Conservation (phyloP, 768 basidiomycete genomes). For the Pisolithus microcarpus region DNA sequence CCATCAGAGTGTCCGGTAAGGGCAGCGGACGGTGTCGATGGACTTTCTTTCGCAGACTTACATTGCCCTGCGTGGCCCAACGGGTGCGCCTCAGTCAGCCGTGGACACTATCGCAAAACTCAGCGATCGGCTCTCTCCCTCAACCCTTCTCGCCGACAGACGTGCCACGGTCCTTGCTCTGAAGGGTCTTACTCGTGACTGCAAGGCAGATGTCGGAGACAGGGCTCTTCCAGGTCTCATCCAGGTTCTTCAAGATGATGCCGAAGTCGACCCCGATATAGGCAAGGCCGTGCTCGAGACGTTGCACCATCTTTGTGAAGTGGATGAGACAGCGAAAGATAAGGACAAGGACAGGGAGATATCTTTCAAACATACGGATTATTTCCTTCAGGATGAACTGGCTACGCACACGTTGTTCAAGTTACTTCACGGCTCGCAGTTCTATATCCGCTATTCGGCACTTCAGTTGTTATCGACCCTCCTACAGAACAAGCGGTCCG, state of each 20-base stretch:
- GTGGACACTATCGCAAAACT: conserved; percentile 82
- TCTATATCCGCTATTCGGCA: conserved; percentile 80
- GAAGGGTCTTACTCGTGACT: conserved; percentile 88
- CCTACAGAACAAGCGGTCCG: conserved; percentile 72
- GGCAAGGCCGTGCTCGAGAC: conserved; percentile 93
- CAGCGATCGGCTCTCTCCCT: conserved; percentile 85
- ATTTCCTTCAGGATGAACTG: conserved; percentile 64
- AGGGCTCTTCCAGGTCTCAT: conserved; percentile 71
- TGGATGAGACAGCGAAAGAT: conserved; percentile 51
- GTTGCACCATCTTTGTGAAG: conserved; percentile 76
- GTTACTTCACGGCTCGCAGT: conserved; percentile 67
- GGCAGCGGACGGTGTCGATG: conserved; percentile 34
- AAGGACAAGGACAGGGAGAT: conserved; percentile 35
- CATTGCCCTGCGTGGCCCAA: conserved; percentile 76
- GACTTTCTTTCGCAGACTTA: conserved; percentile 84
- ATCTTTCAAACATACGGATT: conserved; percentile 81
- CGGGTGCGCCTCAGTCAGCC: conserved; percentile 76
- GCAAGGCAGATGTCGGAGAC: conserved; percentile 82
- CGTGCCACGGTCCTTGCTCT: conserved; percentile 89
- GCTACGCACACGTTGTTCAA: conserved; percentile 69
- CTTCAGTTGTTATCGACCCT: conserved; percentile 77
- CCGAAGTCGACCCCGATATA: conserved; percentile 85
- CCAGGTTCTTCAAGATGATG: conserved; percentile 78
- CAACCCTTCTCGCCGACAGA: conserved; percentile 82
- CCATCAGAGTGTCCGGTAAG: background rate